These are phyloP conservation scores for Acacia confusa DNA, from an alignment of 306 rosid genomes.

Conservation along the genomic window DNA sequence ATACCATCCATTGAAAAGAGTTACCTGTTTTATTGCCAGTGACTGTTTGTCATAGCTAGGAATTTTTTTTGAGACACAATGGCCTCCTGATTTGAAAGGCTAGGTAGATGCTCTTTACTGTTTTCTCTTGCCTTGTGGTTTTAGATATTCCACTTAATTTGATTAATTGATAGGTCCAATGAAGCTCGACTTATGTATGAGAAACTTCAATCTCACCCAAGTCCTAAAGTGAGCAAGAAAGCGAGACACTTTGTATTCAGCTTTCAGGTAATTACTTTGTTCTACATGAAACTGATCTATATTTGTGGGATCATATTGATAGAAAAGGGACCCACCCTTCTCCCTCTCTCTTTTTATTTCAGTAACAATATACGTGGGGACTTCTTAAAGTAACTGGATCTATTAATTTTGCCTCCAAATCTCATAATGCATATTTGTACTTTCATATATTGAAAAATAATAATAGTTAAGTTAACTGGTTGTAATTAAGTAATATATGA, in stretches of 20 bases:
- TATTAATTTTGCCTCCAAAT: background rate
- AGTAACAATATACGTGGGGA: background rate
- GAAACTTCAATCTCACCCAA: slow-evolving; percentile 82
- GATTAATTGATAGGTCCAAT: slow-evolving; percentile 53
- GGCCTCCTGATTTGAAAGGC: slow-evolving; percentile 20
- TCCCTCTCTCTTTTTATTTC: background rate
- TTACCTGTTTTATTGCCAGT: background rate
- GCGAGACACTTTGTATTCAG: slow-evolving; percentile 79
- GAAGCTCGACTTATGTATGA: slow-evolving; percentile 85
- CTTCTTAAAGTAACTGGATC: background rate
- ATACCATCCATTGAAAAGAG: background rate
- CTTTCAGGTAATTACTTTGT: slow-evolving; percentile 59
- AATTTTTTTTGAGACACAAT: background rate
- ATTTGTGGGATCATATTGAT: background rate
- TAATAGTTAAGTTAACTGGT: background rate
- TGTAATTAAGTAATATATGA: background rate
- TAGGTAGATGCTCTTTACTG: background rate
- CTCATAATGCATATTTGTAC: background rate
- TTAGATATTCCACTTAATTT: slow-evolving; percentile 7
- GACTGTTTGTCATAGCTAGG: background rate
- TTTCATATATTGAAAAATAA: background rate
- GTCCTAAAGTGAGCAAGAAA: slow-evolving; percentile 69
- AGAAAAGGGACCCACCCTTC: background rate
- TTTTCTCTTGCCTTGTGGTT: slow-evolving; percentile 5
- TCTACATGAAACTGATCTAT: background rate